Base-by-base conservation (phyloP, 129 eudicot genomes). In the Chrysanthemum lavandulifolium region DNA sequence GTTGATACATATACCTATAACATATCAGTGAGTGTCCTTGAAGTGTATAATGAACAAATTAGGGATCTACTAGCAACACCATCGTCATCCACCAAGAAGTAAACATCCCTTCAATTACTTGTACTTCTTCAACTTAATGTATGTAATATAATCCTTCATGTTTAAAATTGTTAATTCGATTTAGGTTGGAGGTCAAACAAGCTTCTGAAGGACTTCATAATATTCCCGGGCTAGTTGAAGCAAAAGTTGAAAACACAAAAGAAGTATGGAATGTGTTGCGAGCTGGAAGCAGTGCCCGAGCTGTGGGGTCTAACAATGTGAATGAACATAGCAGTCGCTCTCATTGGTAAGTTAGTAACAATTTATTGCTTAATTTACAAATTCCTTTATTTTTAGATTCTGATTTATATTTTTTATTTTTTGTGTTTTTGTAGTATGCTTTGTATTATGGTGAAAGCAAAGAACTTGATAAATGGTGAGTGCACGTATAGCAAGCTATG, bases 271-370 rank as follows among this genome's bases (percentile, higher is more conserved):
- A 81, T 64, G 96, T 94, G 48, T 78, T 94, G 74, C 93, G 77
- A 75, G 88, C 86, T n/a, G 98, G 98, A 72, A 90, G 98, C 70
- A 90, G 92, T 69, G 97, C 98, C 15, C 79, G 97, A 50, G 90
- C 87, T 79, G 98, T 94, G 82, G 98, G 98, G 73, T 94, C 98
- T 27, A 94, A 90, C 76, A 94, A 94, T 63, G 97, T 94, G 66
- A 94, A 94, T 54, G 98, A 90, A 77, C 98, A 94, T 65, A 94
- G 98, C 81, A 94, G 98, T 62, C 96, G 98, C n/a, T 94, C 98
- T 81, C 98, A 94, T 83, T 94, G 98, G 98, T 89, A 82, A 78
- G 11, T 8, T 55, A 27, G 15, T 48, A 4, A 13, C 10, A 14
- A 49, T 36, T 56, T 4, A 19, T 47, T 14, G 56, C 4, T 1